These are phyloP conservation scores for Tylopilus intermedius DNA, from an alignment of 768 basidiomycete species.

Conservation along the genomic window DNA sequence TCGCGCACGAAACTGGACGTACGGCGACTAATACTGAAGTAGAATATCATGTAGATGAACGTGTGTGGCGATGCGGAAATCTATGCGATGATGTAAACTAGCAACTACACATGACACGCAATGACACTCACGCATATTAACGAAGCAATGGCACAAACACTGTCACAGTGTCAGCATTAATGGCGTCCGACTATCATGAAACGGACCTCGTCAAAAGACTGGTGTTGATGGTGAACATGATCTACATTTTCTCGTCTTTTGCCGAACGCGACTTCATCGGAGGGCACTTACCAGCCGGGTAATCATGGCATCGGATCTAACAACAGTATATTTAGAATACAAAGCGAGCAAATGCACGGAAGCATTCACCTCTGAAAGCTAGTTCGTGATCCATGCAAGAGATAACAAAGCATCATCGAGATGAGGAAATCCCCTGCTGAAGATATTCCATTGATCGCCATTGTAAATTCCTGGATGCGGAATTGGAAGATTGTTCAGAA, in stretches of 20 bases:
- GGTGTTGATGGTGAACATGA: conserved; percentile 49
- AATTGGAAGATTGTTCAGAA: not conserved
- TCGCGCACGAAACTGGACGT: conserved; percentile 21
- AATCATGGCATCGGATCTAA: conserved; percentile 46
- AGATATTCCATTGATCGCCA: conserved; percentile 48
- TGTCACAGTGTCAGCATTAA: not conserved
- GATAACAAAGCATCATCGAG: conserved; percentile 40
- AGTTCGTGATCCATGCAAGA: conserved; percentile 46
- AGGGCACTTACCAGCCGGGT: conserved; percentile 33
- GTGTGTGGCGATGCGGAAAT: conserved; percentile 34
- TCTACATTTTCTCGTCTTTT: conserved; percentile 26
- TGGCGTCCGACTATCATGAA: not conserved
- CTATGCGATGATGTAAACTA: not conserved
- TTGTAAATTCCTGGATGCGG: conserved; percentile 34
- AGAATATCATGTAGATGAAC: conserved; percentile 57
- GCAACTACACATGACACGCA: not conserved
- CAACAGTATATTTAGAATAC: not conserved
- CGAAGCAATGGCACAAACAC: conserved; percentile 16
- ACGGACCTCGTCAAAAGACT: conserved; percentile 31
- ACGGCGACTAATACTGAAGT: conserved; percentile 57
- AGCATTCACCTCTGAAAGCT: conserved; percentile 41
- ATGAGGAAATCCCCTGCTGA: conserved; percentile 47
- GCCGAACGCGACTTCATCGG: not conserved
- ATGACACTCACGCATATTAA: not conserved
- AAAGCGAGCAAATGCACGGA: not conserved